These are phyloP conservation scores for Kwoniella dendrophila DNA, from an alignment of 768 basidiomycete genomes.

Conservation along the genomic window DNA sequence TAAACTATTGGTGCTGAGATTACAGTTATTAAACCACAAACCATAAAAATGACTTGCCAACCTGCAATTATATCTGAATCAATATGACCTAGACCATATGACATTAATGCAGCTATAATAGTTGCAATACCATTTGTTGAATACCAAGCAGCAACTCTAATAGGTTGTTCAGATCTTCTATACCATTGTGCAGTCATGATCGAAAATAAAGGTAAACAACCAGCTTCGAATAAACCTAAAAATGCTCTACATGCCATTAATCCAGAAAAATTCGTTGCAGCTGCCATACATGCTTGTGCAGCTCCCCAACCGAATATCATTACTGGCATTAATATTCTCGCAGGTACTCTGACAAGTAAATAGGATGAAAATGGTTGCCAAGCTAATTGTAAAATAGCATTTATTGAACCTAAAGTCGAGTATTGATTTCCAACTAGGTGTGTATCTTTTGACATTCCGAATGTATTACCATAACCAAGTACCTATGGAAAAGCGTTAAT, in stretches of 20 bases:
- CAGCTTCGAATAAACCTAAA: constrained; percentile 53
- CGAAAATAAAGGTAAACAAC: constrained; percentile 34
- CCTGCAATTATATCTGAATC: constrained; percentile 28
- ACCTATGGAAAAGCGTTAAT: neutral
- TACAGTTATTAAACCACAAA: constrained; percentile 48
- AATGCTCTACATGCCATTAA: constrained; percentile 50
- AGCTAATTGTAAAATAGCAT: constrained; percentile 50
- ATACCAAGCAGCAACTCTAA: constrained; percentile 47
- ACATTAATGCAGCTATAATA: constrained; percentile 42
- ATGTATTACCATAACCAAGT: constrained; percentile 50
- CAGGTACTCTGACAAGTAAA: constrained; percentile 48
- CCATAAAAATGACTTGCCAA: constrained; percentile 52
- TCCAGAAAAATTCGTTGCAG: constrained; percentile 24
- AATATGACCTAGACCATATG: constrained; percentile 50
- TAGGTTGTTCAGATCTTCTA: constrained; percentile 39
- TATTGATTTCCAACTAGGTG: constrained; percentile 42
- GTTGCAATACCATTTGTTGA: constrained; percentile 51
- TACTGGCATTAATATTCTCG: constrained; percentile 47
- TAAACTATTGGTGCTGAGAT: constrained; percentile 48
- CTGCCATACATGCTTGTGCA: constrained; percentile 40
- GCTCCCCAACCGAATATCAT: constrained; percentile 53
- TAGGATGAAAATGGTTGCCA: constrained; percentile 55
- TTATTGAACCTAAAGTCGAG: constrained; percentile 37
- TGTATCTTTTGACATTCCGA: constrained; percentile 46
- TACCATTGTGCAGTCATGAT: constrained; percentile 52